Evolutionary conservation across 2,329 filamentous ascomycete species (phyloP).

Genomic region (Coniella vitis): DNA sequence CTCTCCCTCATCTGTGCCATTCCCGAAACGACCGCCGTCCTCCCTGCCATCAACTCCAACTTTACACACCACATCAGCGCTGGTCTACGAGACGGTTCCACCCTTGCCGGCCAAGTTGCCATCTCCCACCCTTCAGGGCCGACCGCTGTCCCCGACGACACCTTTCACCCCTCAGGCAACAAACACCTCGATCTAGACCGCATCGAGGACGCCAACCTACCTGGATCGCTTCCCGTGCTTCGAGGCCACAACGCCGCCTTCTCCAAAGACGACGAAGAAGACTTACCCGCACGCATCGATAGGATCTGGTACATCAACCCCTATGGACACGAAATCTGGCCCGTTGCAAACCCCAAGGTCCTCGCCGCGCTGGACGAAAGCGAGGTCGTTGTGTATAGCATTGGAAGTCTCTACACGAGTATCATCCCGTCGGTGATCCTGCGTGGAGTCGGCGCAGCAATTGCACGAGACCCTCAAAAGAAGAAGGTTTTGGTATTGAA

Average conservation of each 20-base stretch:
- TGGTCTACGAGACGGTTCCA: slow-evolving; percentile 64
- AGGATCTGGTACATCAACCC: slow-evolving; percentile 97
- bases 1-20: slow-evolving; percentile 83
- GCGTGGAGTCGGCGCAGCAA: slow-evolving; percentile 61
- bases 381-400: slow-evolving; percentile 76
- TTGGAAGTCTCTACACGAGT: slow-evolving; percentile 89
- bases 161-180: slow-evolving; percentile 20
- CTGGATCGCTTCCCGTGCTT: slow-evolving; percentile 72
- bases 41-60: slow-evolving; percentile 90
- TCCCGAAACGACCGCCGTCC: slow-evolving; percentile 65
- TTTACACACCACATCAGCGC: slow-evolving; percentile 94
- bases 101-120: slow-evolving; percentile 86
- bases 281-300: slow-evolving; percentile 69
- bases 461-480: slow-evolving; percentile 33
- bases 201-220: slow-evolving; percentile 74
- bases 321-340: slow-evolving; percentile 91
- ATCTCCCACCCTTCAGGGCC: slow-evolving; percentile 77
- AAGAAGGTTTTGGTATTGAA: slow-evolving; percentile 83
- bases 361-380: slow-evolving; percentile 59
- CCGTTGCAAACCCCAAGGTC: slow-evolving; percentile 75
- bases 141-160: slow-evolving; percentile 40
- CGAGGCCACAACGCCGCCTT: slow-evolving; percentile 74
- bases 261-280: slow-evolving; percentile 67
- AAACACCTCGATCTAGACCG: slow-evolving; percentile 52
- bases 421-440: slow-evolving; percentile 78